Conservation (phyloP, 306 rosid species). For the Cyclanthera cordifolia region DNA sequence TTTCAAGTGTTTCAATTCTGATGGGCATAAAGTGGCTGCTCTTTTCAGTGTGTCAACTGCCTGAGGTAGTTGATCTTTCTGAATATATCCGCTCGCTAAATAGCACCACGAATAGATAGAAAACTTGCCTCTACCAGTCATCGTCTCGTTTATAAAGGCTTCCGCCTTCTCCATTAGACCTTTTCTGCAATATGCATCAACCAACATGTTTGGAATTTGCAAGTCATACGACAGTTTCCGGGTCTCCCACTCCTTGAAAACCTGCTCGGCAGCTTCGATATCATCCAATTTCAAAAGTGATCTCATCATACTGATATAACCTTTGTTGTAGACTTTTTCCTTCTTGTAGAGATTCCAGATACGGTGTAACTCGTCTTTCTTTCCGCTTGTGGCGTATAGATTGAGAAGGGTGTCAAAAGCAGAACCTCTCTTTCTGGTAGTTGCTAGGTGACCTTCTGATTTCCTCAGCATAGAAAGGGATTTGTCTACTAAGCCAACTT, state of each 20-base stretch:
- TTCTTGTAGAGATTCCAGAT: constrained; percentile 5
- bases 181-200: not conserved
- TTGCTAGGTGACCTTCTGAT: constrained; percentile 4
- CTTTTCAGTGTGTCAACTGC: constrained; percentile 1
- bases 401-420: not conserved
- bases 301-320: constrained; percentile 3
- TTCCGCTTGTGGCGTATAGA: not conserved
- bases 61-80: not conserved
- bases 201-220: constrained; percentile 3
- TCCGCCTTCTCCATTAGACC: constrained; percentile 8
- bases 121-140: constrained; percentile 4
- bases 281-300: constrained; percentile 1
- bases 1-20: not conserved
- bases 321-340: constrained; percentile 2
- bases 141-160: not conserved
- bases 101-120: not conserved
- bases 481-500: not conserved
- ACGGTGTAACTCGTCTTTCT: not conserved
- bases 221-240: not conserved
- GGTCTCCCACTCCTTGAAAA: constrained; percentile 8
- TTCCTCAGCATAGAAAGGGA: constrained; percentile 2
- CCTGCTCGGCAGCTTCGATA: not conserved
- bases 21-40: not conserved
- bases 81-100: not conserved
- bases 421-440: not conserved